Base-by-base conservation (phyloP, 805 yeast species). In the Metschnikowia similis region DNA sequence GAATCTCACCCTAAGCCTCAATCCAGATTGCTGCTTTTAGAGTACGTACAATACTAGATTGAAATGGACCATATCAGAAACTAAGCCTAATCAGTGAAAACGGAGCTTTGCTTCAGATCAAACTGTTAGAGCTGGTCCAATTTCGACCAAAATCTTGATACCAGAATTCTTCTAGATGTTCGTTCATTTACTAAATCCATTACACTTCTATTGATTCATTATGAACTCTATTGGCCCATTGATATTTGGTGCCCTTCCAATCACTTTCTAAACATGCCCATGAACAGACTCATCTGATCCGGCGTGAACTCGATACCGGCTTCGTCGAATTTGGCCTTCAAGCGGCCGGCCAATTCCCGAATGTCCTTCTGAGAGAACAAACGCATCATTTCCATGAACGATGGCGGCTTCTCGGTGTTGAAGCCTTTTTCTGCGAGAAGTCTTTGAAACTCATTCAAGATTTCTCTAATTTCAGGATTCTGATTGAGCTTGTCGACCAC, bases 351-450 rank as follows among this genome's bases (percentile, higher is more conserved):
- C 41, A 59, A 58, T 10, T 56, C 62, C 45, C 70, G 66, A 7
- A 71, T 67, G 10, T 70, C 74, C 49, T 61, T 62, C 46, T 72
- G 72, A 36, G 71, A 57, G 46, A 71, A 59, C 35, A 73, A 59
- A 50, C 62, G 65, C 64, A 72, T 66, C 65, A 73, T 57, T 47
- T 70, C 63, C 52, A 66, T 54, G 61, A 71, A 56, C 17, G 67
- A 64, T 2, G 74, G 74, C 7, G 66, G 67, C 46, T 64, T 52
- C n/a, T 57, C 65, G 2, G 67, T 59, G 35, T 60, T 50, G 47
- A 66, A 60, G 28, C 76, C 76, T 50, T 71, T 71, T 4, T 53
- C 53, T 21, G 56, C 55, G 43, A 72, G 61, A 26, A 66, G 53
- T 9, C 44, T 48, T 52, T 69, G 72, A 47, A 72, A 69, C 29